These are phyloP conservation scores for Phaeomoniella chlamydospora DNA, from an alignment of 2,329 filamentous ascomycete genomes.

Conservation along the genomic window DNA sequence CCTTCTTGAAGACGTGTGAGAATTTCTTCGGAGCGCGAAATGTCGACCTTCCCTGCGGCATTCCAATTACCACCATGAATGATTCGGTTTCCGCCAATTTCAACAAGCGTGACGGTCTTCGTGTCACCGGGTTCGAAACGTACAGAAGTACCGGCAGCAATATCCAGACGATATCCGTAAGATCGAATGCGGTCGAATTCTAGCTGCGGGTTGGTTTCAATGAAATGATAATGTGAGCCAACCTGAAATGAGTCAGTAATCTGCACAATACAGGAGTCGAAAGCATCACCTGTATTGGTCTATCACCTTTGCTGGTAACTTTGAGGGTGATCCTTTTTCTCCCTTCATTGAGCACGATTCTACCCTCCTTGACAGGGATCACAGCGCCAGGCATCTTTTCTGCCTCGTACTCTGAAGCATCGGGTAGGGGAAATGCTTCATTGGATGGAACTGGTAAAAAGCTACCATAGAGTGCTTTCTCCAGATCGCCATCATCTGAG, in stretches of 20 bases:
- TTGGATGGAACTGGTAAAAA: slow-evolving; percentile 68
- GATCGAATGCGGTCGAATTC: slow-evolving; percentile 72
- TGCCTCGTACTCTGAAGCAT: slow-evolving; percentile 50
- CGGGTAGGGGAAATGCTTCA: slow-evolving; percentile 51
- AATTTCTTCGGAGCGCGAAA: slow-evolving; percentile 49
- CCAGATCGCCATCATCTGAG: slow-evolving; percentile 72
- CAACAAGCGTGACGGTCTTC: slow-evolving; percentile 78
- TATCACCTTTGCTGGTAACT: slow-evolving; percentile 76
- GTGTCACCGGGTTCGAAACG: slow-evolving; percentile 89
- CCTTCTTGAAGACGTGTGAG: slow-evolving; percentile 50
- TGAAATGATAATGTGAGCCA: slow-evolving; percentile 90
- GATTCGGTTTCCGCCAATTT: slow-evolving; percentile 66
- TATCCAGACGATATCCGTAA: slow-evolving; percentile 78
- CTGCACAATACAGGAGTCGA: not conserved
- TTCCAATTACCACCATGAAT: slow-evolving; percentile 76
- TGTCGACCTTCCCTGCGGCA: slow-evolving; percentile 58
- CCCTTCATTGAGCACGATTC: slow-evolving; percentile 57
- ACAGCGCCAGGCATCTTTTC: slow-evolving; percentile 67
- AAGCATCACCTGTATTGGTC: slow-evolving; percentile 62
- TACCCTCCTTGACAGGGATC: slow-evolving; percentile 51
- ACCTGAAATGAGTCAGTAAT: slow-evolving; percentile 27
- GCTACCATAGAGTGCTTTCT: slow-evolving; percentile 77
- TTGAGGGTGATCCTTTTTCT: slow-evolving; percentile 58
- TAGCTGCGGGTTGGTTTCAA: slow-evolving; percentile 83
- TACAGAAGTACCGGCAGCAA: slow-evolving; percentile 79